Evolutionary conservation across 495 filamentous ascomycete genomes (phyloP), one percentile per base, ranked within the genome.

Genomic region (Penicillium ochrochloron): DNA sequence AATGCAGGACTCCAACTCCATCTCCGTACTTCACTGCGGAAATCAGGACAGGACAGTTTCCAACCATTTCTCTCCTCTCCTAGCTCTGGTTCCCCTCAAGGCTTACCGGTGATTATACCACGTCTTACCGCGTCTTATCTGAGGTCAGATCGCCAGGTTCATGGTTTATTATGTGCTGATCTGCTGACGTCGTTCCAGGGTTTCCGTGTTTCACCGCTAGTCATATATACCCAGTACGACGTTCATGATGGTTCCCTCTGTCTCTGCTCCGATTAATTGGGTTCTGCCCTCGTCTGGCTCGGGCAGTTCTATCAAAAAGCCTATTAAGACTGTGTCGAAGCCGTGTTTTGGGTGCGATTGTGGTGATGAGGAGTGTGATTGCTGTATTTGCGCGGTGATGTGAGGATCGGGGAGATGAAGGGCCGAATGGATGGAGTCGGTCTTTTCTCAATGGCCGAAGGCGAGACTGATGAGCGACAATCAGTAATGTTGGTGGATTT

Each of bases 321-420:
- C 77, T 10, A 79, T 81, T 67, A 80, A 81, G 66, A 60, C 68
- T 1, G 75, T 81, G 9, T 72, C 76, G 21, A 81, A 81, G 61
- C 79, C 78, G 2, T 81, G 79, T 50, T 81, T 81, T 57, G 79
- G 78, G 5, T 81, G 79, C 44, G 79, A 79, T 54, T 81, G 79
- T 39, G 77, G 79, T 3, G 78, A 77, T 60, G 77, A 78, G 34
- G 79, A 77, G 55, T 81, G 79, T 44, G 79, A 81, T 58, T 79
- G 73, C 58, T 81, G 79, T 56, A 78, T 81, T 56, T 81, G 79
- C 59, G 77, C 75, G 27, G 74, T 81, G 61, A 81, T 81, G 79
- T 80, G 67, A 77, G 15, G 23, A 23, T 3, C 1, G 0, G 15
- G 15, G 25, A n/a, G 19, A 34, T 37, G 33, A 39, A 56, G 8